Evolutionary conservation across 805 yeast genomes (phyloP).

Genomic region (Metschnikowia santaceciliae): DNA sequence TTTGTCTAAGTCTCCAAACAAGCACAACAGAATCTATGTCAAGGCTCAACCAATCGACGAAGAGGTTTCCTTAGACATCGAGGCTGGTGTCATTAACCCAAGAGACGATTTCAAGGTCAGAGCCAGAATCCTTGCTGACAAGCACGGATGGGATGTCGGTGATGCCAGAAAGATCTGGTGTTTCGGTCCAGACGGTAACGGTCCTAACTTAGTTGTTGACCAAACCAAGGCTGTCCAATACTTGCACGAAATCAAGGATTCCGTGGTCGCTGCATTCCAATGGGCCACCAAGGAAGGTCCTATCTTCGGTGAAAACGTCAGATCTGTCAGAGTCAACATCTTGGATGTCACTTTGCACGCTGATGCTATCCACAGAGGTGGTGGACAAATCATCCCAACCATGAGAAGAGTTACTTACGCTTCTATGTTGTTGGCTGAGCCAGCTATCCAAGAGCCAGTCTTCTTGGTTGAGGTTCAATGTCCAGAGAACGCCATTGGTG

Average conservation of each 20-base stretch:
- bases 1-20: conserved; percentile 98
- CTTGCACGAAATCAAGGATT: conserved; percentile 98
- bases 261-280: conserved; percentile 99
- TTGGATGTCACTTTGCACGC: conserved; percentile 99
- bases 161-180: conserved; percentile 99
- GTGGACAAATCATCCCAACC: conserved; percentile 99
- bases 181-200: conserved; percentile 99
- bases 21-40: conserved; percentile 99
- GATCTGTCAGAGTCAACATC: conserved; percentile 96
- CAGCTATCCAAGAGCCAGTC: conserved; percentile 98
- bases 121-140: conserved; percentile 98
- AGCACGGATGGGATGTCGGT: conserved; percentile 98
- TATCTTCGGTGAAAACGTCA: conserved; percentile 90
- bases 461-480: conserved; percentile 99
- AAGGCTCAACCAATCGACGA: conserved; percentile 96
- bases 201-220: conserved; percentile 98
- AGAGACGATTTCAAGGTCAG: conserved; percentile 98
- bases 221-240: conserved; percentile 99
- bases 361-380: conserved; percentile 99
- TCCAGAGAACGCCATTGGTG: conserved; percentile 99
- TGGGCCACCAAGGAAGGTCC: conserved; percentile 99
- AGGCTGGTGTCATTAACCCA: conserved; percentile 85
- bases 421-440: conserved; percentile 96
- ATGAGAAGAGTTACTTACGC: conserved; percentile 99
- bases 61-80: conserved; percentile 90